Evolutionary conservation across 768 basidiomycete species (phyloP), one percentile per base, ranked within the genome.

Genomic region (Tulasnella sp.): DNA sequence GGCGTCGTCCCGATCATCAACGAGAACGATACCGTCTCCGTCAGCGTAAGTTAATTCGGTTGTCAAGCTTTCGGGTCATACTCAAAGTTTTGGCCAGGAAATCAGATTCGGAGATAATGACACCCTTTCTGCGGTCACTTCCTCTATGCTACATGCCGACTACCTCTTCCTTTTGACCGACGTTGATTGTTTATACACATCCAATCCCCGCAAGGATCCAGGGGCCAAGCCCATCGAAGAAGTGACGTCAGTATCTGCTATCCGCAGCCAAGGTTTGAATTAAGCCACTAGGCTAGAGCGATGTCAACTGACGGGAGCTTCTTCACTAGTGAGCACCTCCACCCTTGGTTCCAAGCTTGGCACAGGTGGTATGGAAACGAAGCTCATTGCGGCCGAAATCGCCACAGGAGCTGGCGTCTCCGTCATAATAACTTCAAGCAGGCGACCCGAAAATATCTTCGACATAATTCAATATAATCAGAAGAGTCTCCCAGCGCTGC

Each of bases 41-140:
- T 99, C 80, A 96, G 95, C 86, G 96, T 97, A 84, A 84, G 94
- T 90, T 9, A 27, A 8, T 2, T 27, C 79, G 46, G 68, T 72
- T 19, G 31, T 31, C 38, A 38, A 42, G n/a, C 31, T 75, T 3
- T 7, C 31, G 40, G 40, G 36, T 36, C 16, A 21, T 9, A 39
- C 8, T 58, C 48, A 73, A 75, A 42, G 38, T 39, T 12, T 10
- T 83, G 36, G 44, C 44, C 71, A 97, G 95, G 98, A 99, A 92
- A 99, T 99, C 81, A 97, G 96, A 94, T 99, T 99, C 82, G 98
- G 98, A 73, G 98, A 99, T 86, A 99, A 99, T 85, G 98, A 99
- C 84, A 98, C 97, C 0, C 87, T 99, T 24, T 98, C 97, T 56
- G 98, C 98, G 27, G 97, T 99, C 80, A 97, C 98, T 0, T 93